A percentile compares a stretch with the other conserved stretches of the same genome.
Evolutionary conservation across 2,329 filamentous ascomycete genomes (phyloP).

Genomic region (Fusarium pilosicola): DNA sequence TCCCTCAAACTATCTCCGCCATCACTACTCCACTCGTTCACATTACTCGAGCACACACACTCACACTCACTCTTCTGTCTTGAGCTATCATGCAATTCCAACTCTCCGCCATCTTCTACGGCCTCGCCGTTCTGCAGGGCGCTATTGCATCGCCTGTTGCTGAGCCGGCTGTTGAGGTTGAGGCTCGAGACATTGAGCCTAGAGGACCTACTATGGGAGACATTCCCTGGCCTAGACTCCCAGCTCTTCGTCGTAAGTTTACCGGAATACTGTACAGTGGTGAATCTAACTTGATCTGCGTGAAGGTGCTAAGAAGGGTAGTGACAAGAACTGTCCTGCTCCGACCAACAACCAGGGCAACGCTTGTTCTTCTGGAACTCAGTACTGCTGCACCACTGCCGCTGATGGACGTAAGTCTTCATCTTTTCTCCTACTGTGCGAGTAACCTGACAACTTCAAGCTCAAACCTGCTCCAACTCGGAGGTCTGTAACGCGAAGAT

Average conservation of each 20-base stretch:
- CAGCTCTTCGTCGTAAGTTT: background rate
- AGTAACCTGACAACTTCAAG: background rate
- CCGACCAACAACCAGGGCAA: background rate
- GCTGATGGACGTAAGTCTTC: conserved; percentile 22
- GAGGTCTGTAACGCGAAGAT: conserved; percentile 11
- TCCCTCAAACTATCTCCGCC: background rate
- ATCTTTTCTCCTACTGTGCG: background rate
- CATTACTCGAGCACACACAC: background rate
- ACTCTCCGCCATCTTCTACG: background rate
- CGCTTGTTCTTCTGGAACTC: background rate
- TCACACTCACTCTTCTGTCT: background rate
- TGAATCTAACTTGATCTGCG: background rate
- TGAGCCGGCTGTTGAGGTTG: background rate
- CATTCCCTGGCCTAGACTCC: background rate
- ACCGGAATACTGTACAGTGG: fast-evolving
- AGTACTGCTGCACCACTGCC: background rate
- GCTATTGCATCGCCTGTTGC: background rate
- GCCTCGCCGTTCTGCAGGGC: background rate
- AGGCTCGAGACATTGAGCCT: background rate
- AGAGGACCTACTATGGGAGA: background rate
- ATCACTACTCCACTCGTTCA: background rate
- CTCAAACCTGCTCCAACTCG: conserved; percentile 29
- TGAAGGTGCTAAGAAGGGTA: background rate
- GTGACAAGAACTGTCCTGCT: background rate
- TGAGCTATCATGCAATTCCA: background rate